phyloP scores from a whole-genome alignment of 2,329 filamentous ascomycete genomes.

The Ophiocordyceps unilateralis region DNA sequence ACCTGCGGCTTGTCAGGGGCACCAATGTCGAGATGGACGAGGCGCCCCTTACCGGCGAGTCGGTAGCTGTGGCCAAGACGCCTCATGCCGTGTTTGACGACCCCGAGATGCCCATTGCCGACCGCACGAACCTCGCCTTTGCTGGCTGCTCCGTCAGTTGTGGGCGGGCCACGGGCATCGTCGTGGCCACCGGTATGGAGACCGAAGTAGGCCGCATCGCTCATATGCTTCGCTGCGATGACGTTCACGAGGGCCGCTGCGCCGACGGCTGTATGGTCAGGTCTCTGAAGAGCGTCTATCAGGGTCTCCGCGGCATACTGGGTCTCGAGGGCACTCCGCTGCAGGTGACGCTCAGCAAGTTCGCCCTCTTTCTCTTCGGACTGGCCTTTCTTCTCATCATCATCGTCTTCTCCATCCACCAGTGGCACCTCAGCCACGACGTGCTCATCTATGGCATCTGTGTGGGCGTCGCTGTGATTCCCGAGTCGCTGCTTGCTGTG shows the following conservation, averaged over 20 bases:
- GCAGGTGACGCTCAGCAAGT: slow-evolving; percentile 70
- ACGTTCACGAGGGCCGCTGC: slow-evolving; percentile 24
- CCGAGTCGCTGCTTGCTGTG: slow-evolving; percentile 50
- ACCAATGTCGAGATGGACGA: slow-evolving; percentile 66
- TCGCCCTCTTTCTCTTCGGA: slow-evolving; percentile 65
- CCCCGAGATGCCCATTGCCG: slow-evolving; percentile 42
- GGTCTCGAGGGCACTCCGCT: slow-evolving; percentile 64
- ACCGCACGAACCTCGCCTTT: slow-evolving; percentile 54
- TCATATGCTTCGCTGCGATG: slow-evolving; percentile 45
- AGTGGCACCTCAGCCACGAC: slow-evolving; percentile 34
- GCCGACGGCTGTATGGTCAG: slow-evolving; percentile 24
- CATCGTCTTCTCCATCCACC: slow-evolving; percentile 43
- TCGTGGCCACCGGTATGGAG: slow-evolving; percentile 53
- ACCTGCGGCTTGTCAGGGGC: slow-evolving; percentile 45
- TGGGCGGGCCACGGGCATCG: slow-evolving; percentile 51
- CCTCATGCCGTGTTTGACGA: slow-evolving; percentile 36
- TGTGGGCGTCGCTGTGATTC: slow-evolving; percentile 46
- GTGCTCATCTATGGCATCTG: slow-evolving; percentile 45
- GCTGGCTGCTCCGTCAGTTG: slow-evolving; percentile 57
- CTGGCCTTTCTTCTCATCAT: slow-evolving; percentile 46
- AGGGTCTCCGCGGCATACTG: slow-evolving; percentile 34
- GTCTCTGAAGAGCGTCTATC: slow-evolving; percentile 22
- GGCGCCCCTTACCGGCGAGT: slow-evolving; percentile 58
- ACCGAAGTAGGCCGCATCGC: slow-evolving; percentile 66
- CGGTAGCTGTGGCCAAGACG: slow-evolving; percentile 49